A percentile compares a stretch with the other conserved stretches of the same genome.
Conservation (phyloP, 208 protist genomes). For the Trypanosoma platydactyli region DNA sequence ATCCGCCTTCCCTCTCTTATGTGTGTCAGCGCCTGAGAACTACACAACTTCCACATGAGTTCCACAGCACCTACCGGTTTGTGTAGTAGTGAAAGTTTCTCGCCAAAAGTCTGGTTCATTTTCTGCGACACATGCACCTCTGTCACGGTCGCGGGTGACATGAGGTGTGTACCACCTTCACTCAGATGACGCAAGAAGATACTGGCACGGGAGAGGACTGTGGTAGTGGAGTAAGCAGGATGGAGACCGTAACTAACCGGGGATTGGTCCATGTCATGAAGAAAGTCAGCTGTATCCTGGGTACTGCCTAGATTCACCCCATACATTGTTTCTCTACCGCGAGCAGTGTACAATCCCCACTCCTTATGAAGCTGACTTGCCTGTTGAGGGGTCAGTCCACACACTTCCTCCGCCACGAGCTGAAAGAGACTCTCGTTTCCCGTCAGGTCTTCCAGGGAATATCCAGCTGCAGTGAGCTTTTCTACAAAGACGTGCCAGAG, state of each 20-base stretch:
- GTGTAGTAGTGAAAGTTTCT: constrained; percentile 6
- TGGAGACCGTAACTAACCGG: not conserved
- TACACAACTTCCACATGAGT: constrained; percentile 67
- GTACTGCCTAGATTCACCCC: not conserved
- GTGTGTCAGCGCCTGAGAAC: constrained; percentile 38
- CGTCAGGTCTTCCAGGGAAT: constrained; percentile 54
- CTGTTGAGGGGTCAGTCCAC: constrained; percentile 53
- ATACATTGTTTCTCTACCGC: not conserved
- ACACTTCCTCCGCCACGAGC: constrained; percentile 55
- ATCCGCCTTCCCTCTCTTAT: constrained; percentile 37
- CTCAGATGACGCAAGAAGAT: constrained; percentile 13
- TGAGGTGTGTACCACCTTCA: not conserved
- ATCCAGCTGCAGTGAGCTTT: constrained; percentile 52
- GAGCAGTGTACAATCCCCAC: constrained; percentile 27
- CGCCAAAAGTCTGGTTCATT: constrained; percentile 5
- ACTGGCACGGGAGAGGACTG: constrained; percentile 5
- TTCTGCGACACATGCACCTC: constrained; percentile 9
- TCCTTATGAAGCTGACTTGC: constrained; percentile 42
- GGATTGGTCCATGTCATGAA: not conserved
- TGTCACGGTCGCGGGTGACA: constrained; percentile 8
- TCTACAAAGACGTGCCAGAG: constrained; percentile 52
- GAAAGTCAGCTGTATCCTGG: not conserved
- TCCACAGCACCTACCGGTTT: constrained; percentile 24
- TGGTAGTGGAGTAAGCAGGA: constrained; percentile 1
- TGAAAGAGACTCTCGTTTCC: constrained; percentile 64